These are phyloP conservation scores for Scutellaria barbata DNA, from an alignment of 257 asterid genomes.

Conservation along the genomic window DNA sequence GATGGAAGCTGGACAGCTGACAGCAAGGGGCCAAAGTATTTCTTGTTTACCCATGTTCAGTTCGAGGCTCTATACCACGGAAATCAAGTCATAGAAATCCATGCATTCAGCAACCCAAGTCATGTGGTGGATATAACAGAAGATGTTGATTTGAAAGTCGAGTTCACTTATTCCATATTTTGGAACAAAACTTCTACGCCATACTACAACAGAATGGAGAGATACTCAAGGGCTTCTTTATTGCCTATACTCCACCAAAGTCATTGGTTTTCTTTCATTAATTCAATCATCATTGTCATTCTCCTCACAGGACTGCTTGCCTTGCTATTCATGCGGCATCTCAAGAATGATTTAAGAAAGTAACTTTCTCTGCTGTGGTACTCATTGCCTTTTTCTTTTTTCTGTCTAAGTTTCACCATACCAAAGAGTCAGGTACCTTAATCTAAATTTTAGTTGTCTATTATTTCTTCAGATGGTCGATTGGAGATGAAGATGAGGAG, in stretches of 20 bases:
- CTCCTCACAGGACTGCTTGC: constrained; percentile 70
- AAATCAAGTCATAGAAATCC: constrained; percentile 73
- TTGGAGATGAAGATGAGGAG: constrained; percentile 83
- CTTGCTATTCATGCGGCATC: constrained; percentile 59
- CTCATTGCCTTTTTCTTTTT: constrained; percentile 23
- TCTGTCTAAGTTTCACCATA: constrained; percentile 22
- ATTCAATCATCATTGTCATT: constrained; percentile 58
- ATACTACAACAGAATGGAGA: constrained; percentile 65
- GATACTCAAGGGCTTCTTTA: constrained; percentile 63
- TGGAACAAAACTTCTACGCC: constrained; percentile 61
- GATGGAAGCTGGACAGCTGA: constrained; percentile 51
- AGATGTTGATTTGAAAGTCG: constrained; percentile 52
- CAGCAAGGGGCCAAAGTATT: constrained; percentile 55
- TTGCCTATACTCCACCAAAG: constrained; percentile 57
- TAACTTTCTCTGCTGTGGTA: constrained; percentile 47
- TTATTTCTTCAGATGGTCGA: constrained; percentile 58
- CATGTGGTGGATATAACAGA: constrained; percentile 66
- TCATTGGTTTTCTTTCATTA: constrained; percentile 75
- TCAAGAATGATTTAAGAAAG: constrained; percentile 81
- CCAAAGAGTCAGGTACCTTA: constrained; percentile 11
- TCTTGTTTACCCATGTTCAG: constrained; percentile 69
- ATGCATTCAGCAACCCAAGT: constrained; percentile 76
- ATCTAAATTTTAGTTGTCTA: constrained; percentile 24
- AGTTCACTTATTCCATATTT: constrained; percentile 68
- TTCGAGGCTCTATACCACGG: constrained; percentile 71